Base-by-base conservation (phyloP, 352 stramenopile species). In the Vaucheria bursata region DNA sequence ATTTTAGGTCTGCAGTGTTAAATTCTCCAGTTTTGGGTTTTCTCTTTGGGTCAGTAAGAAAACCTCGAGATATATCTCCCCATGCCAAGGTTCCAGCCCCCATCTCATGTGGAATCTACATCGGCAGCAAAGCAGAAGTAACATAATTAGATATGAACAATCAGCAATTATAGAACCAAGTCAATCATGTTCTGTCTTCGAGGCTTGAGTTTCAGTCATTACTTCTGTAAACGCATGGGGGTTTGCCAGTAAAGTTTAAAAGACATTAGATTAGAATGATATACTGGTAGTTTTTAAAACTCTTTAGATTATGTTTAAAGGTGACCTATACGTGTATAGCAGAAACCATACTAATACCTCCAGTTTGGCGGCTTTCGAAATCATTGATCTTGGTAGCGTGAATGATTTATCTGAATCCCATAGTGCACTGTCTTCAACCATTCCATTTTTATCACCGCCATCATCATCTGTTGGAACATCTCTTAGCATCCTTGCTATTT, bases 21-120 rank as follows among this genome's bases (percentile, higher is more conserved):
- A 82, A 82, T 40, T 69, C 1, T 35, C 33, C 6, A 8, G 65
- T 35, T 59, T 79, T 82, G 18, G 77, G 77, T 38, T 66, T 50
- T 29, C 69, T 38, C 59, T 73, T 78, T 33, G 77, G 77, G 35
- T 82, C 77, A 36, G 52, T 70, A 38, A 82, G 64, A 37, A 82
- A 82, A 25, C 77, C 77, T 33, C 33, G 25, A 36, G 77, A 71
- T 25, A 71, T 25, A 38, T 82, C 77, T 18, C 77, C 77, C 77
- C 77, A 82, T 31, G 77, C 77, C 77, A 82, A 67, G 29, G 77
- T 82, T 34, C 77, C 77, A 7, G 74, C 49, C 4, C 77, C 77
- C 70, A 82, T 75, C n/a, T 79, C 39, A 25, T 82, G 34, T 1
- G 77, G 71, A 4, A 82, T 68, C 65, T 82, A 38, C 3, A 74